These are phyloP conservation scores for Peronosclerospora sorghi DNA, from an alignment of 352 stramenopile genomes.

Conservation along the genomic window DNA sequence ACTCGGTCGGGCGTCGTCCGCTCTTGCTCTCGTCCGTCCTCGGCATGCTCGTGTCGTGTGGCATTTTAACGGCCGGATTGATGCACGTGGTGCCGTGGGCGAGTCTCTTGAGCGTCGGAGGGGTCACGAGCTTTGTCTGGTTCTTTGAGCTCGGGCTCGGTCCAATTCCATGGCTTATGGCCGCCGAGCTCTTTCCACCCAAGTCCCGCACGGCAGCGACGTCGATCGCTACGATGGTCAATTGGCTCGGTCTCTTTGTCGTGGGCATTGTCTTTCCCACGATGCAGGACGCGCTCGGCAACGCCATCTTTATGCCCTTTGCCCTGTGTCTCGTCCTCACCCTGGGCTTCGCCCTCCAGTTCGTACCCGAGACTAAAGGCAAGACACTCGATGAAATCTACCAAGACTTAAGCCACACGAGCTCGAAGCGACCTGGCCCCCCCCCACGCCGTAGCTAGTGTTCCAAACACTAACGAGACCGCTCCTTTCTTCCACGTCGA, in stretches of 20 bases:
- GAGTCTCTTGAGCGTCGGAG: conserved; percentile 37
- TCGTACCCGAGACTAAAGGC: conserved; percentile 86
- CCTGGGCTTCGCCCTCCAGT: conserved; percentile 65
- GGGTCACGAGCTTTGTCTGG: conserved; percentile 65
- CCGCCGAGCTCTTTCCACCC: conserved; percentile 91
- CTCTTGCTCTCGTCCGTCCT: conserved; percentile 50
- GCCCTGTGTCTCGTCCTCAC: conserved; percentile 48
- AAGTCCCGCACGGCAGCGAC: conserved; percentile 87
- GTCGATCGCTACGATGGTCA: conserved; percentile 88
- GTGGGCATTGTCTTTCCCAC: conserved; percentile 89
- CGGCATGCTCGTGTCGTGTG: conserved; percentile 54
- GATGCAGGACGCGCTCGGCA: conserved; percentile 66
- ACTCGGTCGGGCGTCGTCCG: conserved; percentile 46
- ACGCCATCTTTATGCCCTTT: conserved; percentile 88
- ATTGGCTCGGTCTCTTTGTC: conserved; percentile 93
- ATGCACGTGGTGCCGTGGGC: conserved; percentile 43
- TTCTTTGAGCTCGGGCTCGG: conserved; percentile 68
- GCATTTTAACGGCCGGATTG: conserved; percentile 44
- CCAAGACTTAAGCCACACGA: conserved; percentile 19
- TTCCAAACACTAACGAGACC: conserved; percentile 24
- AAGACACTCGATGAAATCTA: conserved; percentile 66
- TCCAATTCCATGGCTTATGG: conserved; percentile 93
- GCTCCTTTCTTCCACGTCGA: conserved; percentile 67
- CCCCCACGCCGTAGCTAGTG: too few species aligned
- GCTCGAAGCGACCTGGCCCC: too few species aligned